Percentiles rank a stretch among this genome's conserved stretches.
Conservation (phyloP, 441 rosid genomes). For the Pelargonium fulgidum region DNA sequence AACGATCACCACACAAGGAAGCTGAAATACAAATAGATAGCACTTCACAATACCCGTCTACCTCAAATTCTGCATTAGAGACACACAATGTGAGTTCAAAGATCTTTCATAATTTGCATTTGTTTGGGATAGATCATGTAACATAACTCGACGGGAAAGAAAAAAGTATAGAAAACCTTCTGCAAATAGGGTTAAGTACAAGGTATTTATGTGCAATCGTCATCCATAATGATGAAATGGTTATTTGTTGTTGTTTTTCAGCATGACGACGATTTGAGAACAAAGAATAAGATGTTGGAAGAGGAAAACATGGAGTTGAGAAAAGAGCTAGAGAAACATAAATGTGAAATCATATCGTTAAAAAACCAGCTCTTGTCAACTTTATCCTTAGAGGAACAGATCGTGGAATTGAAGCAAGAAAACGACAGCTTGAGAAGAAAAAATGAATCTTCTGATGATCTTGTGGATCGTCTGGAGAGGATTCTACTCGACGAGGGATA, state of each 20-base stretch:
- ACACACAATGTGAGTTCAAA: not conserved
- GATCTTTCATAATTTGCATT: not conserved
- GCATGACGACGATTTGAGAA: conserved; percentile 24
- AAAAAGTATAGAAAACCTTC: too few species aligned
- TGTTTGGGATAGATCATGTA: not conserved
- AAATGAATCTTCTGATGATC: conserved; percentile 5
- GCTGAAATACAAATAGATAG: not conserved
- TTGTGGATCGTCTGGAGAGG: not conserved
- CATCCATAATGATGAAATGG: not conserved
- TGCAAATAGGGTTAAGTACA: too few species aligned
- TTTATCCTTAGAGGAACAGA: conserved; percentile 12
- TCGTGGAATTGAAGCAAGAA: conserved; percentile 26
- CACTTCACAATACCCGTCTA: not conserved
- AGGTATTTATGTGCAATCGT: not conserved
- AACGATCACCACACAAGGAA: not conserved
- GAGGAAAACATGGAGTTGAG: conserved; percentile 12
- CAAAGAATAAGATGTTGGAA: conserved; percentile 20
- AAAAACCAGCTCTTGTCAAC: conserved; percentile 9
- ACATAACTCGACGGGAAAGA: too few species aligned
- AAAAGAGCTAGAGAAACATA: conserved; percentile 14
- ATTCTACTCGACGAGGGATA: not conserved
- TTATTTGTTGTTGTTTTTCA: conserved; percentile 7
- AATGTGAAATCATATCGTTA: conserved; percentile 2
- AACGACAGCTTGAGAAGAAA: conserved; percentile 22
- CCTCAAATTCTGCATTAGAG: not conserved